Base-by-base conservation (phyloP, 192 early-diverging fungal species). In the Coemansia umbellata region DNA sequence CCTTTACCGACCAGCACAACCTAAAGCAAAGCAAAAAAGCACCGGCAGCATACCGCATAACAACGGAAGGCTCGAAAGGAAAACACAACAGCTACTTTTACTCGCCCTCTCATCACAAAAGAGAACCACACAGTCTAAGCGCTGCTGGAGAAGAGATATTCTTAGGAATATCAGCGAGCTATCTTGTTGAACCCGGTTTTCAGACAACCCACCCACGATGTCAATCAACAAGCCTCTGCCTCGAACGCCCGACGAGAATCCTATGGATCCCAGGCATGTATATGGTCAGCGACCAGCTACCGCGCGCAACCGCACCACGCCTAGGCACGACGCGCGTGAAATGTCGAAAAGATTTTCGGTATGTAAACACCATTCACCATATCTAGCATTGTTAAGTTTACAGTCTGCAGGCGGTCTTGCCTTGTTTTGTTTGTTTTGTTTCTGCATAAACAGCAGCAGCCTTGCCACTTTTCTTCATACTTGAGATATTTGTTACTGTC, bases 151-250 rank as follows among this genome's bases (percentile, higher is more conserved):
- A n/a, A n/a, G n/a, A n/a, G n/a, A n/a, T n/a, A n/a, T n/a, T n/a
- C n/a, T n/a, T n/a, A n/a, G n/a, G n/a, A n/a, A n/a, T n/a, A n/a
- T n/a, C n/a, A n/a, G n/a, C n/a, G n/a, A n/a, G n/a, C n/a, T n/a
- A n/a, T n/a, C n/a, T n/a, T n/a, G n/a, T n/a, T n/a, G n/a, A n/a
- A n/a, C n/a, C n/a, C n/a, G n/a, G n/a, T n/a, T n/a, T n/a, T n/a
- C 23, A 47, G 45, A 10, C 45, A 14, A n/a, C n/a, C n/a, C n/a
- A n/a, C n/a, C n/a, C n/a, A 41, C 13, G 23, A 74, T 66, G 70
- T 56, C 70, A n/a, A 63, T 66, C 35, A 66, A 66, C 55, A 66
- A 66, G 22, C 63, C 70, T 8, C 41, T 74, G 55, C 63, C 70
- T 0, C 58, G 37, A n/a, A 54, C 63, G 17, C 63, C 59, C 2